Conservation (phyloP, 1,139 yeast species). For the Pichia sp. region DNA sequence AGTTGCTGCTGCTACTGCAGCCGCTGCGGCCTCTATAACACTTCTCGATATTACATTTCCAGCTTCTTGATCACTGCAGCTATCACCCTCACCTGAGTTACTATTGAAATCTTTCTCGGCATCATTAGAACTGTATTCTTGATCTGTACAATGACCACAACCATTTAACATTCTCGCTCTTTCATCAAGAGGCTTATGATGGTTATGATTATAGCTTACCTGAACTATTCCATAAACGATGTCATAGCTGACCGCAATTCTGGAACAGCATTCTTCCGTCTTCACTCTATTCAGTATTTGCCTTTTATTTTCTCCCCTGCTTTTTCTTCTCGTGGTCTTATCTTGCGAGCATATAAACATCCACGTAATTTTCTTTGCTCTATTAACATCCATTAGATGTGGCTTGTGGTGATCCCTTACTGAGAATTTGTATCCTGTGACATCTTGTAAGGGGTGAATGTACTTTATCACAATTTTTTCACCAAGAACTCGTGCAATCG, state of each 20-base stretch:
- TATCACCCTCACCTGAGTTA: not conserved
- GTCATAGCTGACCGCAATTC: constrained; percentile 31
- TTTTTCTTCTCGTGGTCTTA: constrained; percentile 32
- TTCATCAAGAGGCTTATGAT: constrained; percentile 27
- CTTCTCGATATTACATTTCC: constrained; percentile 4
- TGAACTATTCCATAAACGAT: constrained; percentile 30
- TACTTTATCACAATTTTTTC: constrained; percentile 29
- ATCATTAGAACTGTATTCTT: not conserved
- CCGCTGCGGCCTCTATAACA: constrained; percentile 12
- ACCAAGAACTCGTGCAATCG: constrained; percentile 29
- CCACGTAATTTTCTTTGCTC: constrained; percentile 33
- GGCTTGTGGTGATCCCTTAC: constrained; percentile 37
- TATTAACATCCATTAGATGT: constrained; percentile 22
- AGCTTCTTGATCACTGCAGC: not conserved
- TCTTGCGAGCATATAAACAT: constrained; percentile 39
- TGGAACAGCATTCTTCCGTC: constrained; percentile 33
- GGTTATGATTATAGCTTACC: constrained; percentile 31
- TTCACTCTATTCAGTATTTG: constrained; percentile 31
- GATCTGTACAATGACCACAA: not conserved
- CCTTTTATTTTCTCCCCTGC: constrained; percentile 32
- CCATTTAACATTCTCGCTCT: not conserved
- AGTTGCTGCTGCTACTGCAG: constrained; percentile 13
- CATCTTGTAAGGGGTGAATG: constrained; percentile 31
- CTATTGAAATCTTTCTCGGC: not conserved
- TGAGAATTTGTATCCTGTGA: constrained; percentile 35